A percentile compares a stretch with the other conserved stretches of the same genome.
Evolutionary conservation across 164 flowering plant species (phyloP).

Genomic region (Euptelea pleiosperma): DNA sequence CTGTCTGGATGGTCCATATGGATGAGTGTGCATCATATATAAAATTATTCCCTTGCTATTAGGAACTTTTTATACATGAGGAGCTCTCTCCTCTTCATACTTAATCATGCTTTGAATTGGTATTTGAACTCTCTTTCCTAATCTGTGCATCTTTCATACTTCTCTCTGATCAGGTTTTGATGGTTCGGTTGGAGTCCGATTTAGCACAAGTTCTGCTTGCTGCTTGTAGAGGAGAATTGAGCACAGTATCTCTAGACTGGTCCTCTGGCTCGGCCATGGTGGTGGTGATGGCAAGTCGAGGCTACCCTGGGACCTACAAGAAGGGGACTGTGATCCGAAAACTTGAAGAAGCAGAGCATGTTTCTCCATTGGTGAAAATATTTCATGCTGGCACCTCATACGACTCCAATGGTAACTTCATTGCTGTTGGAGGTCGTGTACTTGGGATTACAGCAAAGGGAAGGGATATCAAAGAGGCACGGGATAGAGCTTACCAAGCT

Average conservation of each 20-base stretch:
- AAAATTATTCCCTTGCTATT: too few species aligned
- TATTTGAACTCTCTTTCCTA: too few species aligned
- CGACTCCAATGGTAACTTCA: constrained; percentile 60
- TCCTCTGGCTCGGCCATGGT: constrained; percentile 95
- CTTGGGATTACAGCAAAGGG: constrained; percentile 86
- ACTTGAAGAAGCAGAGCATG: constrained; percentile 67
- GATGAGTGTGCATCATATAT: too few species aligned
- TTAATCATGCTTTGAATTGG: too few species aligned
- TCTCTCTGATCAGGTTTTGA: constrained; percentile 57
- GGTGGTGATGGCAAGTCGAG: constrained; percentile 92
- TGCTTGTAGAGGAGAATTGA: constrained; percentile 75
- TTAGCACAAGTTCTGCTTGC: constrained; percentile 85
- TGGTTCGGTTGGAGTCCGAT: constrained; percentile 90
- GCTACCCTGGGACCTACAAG: constrained; percentile 80
- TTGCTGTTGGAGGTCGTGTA: constrained; percentile 84
- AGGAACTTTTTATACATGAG: too few species aligned
- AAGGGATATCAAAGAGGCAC: constrained; percentile 60
- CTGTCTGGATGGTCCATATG: too few species aligned
- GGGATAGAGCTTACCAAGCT: constrained; percentile 68
- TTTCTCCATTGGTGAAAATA: constrained; percentile 59
- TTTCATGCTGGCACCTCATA: constrained; percentile 87
- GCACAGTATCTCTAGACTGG: constrained; percentile 63
- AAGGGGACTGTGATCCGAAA: constrained; percentile 69
- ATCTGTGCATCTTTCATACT: too few species aligned
- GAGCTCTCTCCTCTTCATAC: too few species aligned